Base-by-base conservation (phyloP, 2,329 filamentous ascomycete genomes). In the Fusarium sulawesiense region DNA sequence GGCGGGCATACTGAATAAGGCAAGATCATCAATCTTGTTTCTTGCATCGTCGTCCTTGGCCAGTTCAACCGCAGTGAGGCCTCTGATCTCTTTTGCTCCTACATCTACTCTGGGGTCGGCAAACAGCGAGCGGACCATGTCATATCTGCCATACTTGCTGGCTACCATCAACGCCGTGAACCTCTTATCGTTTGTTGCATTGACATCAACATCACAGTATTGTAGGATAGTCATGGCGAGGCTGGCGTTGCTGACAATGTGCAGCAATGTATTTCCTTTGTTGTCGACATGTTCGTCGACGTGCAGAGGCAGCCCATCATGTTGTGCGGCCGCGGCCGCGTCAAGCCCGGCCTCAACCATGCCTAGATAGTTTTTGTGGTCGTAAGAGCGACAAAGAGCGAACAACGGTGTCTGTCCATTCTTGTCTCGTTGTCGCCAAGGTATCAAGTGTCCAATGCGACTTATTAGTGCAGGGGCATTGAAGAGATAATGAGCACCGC, bases 381-480 rank as follows among this genome's bases (percentile, higher is more conserved):
- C 96, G 76, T 99, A 99, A 0, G 94, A 98, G 73, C 96, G 89
- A 78, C 94, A 98, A 2, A 98, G 85, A 3, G 96, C 96, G 78
- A 99, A 98, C 11, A 99, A 83, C 3, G 96, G 97, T n/a, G 97
- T 99, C 80, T 98, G 96, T 0, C 96, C 96, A 76, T 98, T 98
- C 78, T 94, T 97, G 80, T 99, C 96, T 72, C 91, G 93, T 79
- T 97, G 89, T 61, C 89, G 88, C 96, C 96, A 99, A 11, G 93
- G 92, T 56, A 99, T 84, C 70, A 95, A 81, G 64, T 87, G 86
- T 4, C 94, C 94, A 64, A 98, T 91, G 57, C 87, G 86, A 46
- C 85, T 83, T 71, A 99, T 96, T 21, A 99, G 84, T 56, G 88
- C 86, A 4, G 96, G 96, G 11, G 93, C 91, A 76, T 97, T 92